Evolutionary conservation across 495 filamentous ascomycete species (phyloP).

Genomic region (Cenococcum geophilum): DNA sequence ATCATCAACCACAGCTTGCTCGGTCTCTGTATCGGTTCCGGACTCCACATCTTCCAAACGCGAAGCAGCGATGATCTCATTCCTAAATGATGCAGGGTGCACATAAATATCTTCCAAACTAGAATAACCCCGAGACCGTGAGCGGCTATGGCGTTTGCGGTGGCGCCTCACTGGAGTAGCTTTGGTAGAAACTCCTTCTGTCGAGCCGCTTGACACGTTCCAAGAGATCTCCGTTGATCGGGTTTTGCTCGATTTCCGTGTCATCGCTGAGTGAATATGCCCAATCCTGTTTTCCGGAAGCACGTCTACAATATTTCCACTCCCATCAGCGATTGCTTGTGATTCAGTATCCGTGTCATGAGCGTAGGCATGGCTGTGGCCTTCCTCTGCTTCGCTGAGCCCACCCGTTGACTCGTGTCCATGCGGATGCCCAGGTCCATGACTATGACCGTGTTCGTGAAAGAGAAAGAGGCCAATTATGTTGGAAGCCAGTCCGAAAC

Average conservation of each 20-base stretch:
- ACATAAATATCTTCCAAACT: slow-evolving; percentile 60
- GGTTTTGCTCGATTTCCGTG: neutral
- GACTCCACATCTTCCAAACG: slow-evolving; percentile 47
- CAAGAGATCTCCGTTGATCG: slow-evolving; percentile 31
- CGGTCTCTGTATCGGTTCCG: slow-evolving; percentile 51
- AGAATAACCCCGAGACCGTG: slow-evolving; percentile 35
- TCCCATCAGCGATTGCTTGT: slow-evolving; percentile 42
- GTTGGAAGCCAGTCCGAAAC: slow-evolving; percentile 78
- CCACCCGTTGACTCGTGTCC: slow-evolving; percentile 35
- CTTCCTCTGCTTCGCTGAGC: slow-evolving; percentile 44
- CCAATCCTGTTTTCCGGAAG: slow-evolving; percentile 37
- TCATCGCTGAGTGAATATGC: slow-evolving; percentile 19
- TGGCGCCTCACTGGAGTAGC: slow-evolving; percentile 16
- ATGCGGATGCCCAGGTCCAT: slow-evolving; percentile 52
- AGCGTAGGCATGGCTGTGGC: slow-evolving; percentile 32
- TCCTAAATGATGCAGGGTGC: slow-evolving; percentile 83
- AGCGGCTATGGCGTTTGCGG: slow-evolving; percentile 33
- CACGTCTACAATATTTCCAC: slow-evolving; percentile 46
- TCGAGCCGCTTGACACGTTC: slow-evolving; percentile 36
- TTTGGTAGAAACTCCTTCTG: slow-evolving; percentile 7
- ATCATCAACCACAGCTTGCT: slow-evolving; percentile 46
- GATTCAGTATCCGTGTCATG: slow-evolving; percentile 40
- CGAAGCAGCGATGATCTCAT: slow-evolving; percentile 80
- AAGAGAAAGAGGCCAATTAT: slow-evolving; percentile 82
- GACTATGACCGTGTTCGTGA: slow-evolving; percentile 88